A percentile compares a stretch with the other conserved stretches of the same genome.
phyloP scores from a whole-genome alignment of 1,139 yeast genomes.

The Pichiaceae sp. region DNA sequence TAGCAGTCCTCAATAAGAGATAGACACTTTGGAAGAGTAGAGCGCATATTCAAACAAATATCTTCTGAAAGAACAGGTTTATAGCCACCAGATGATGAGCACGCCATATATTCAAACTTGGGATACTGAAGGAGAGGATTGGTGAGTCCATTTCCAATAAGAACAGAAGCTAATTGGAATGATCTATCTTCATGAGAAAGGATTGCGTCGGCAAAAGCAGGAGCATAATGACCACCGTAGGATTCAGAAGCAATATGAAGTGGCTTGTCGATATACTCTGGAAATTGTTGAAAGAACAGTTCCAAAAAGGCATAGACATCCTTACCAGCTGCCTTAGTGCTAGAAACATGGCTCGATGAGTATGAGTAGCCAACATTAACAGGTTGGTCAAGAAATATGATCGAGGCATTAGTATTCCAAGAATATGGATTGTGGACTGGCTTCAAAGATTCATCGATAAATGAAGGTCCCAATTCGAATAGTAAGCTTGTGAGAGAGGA shows the following conservation, averaged over 20 bases:
- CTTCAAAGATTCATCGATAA: slow-evolving; percentile 37
- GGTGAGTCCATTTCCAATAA: slow-evolving; percentile 94
- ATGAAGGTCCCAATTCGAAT: slow-evolving; percentile 62
- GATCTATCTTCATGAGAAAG: slow-evolving; percentile 69
- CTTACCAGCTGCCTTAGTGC: slow-evolving; percentile 83
- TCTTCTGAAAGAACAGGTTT: slow-evolving; percentile 72
- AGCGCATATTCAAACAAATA: slow-evolving; percentile 71
- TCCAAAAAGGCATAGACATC: slow-evolving; percentile 90
- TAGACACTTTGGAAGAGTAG: slow-evolving; percentile 72
- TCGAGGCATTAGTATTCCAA: slow-evolving; percentile 65
- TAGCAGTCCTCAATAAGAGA: slow-evolving; percentile 77
- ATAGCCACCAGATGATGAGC: slow-evolving; percentile 84
- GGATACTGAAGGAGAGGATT: slow-evolving; percentile 87
- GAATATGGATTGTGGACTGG: slow-evolving; percentile 55
- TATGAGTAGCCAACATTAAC: slow-evolving; percentile 75
- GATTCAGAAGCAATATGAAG: slow-evolving; percentile 98
- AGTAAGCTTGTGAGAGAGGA: slow-evolving; percentile 60
- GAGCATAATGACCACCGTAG: slow-evolving; percentile 98
- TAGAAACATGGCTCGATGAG: slow-evolving; percentile 52
- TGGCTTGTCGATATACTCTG: slow-evolving; percentile 60
- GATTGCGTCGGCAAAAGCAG: slow-evolving; percentile 85
- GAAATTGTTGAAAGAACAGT: slow-evolving; percentile 85
- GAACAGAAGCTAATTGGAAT: slow-evolving; percentile 77
- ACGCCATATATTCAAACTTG: slow-evolving; percentile 93
- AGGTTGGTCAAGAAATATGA: slow-evolving; percentile 67